A percentile compares a stretch with the other conserved stretches of the same genome.
Evolutionary conservation across 2,329 filamentous ascomycete genomes (phyloP).

Genomic region (Chalara sp.): DNA sequence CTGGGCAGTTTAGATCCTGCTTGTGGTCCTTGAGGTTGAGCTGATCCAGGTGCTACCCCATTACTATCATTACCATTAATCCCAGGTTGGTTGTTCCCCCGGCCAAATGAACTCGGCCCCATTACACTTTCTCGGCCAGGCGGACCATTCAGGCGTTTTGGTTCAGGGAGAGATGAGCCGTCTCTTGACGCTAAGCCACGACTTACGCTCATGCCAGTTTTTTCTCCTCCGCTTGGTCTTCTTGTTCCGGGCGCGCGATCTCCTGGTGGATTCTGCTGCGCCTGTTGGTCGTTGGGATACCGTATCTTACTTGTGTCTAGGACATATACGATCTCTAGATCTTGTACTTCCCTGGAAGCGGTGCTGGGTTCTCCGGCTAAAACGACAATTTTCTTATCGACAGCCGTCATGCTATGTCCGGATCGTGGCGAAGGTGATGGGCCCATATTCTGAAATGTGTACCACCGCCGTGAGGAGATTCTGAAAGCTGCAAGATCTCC

Average conservation of each 20-base stretch:
- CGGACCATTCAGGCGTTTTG: constrained; percentile 39
- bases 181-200: constrained; percentile 24
- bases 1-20: constrained; percentile 50
- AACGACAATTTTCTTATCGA: constrained; percentile 87
- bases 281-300: constrained; percentile 71
- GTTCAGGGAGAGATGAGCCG: constrained; percentile 30
- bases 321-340: constrained; percentile 84
- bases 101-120: constrained; percentile 27
- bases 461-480: constrained; percentile 84
- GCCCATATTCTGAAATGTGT: constrained; percentile 99
- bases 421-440: constrained; percentile 89
- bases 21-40: constrained; percentile 29
- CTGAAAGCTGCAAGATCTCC: constrained; percentile 86
- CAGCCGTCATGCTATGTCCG: constrained; percentile 95
- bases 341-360: constrained; percentile 69
- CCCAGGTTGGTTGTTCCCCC: constrained; percentile 26
- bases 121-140: constrained; percentile 34
- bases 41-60: constrained; percentile 24
- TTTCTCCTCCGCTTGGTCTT: constrained; percentile 38
- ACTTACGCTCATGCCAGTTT: constrained; percentile 16
- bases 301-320: constrained; percentile 94
- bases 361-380: constrained; percentile 92
- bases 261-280: constrained; percentile 29
- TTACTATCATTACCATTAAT: constrained; percentile 31
- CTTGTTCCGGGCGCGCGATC: constrained; percentile 31